phyloP scores from a whole-genome alignment of 768 basidiomycete genomes.

The Mrakia hoshinonis region DNA sequence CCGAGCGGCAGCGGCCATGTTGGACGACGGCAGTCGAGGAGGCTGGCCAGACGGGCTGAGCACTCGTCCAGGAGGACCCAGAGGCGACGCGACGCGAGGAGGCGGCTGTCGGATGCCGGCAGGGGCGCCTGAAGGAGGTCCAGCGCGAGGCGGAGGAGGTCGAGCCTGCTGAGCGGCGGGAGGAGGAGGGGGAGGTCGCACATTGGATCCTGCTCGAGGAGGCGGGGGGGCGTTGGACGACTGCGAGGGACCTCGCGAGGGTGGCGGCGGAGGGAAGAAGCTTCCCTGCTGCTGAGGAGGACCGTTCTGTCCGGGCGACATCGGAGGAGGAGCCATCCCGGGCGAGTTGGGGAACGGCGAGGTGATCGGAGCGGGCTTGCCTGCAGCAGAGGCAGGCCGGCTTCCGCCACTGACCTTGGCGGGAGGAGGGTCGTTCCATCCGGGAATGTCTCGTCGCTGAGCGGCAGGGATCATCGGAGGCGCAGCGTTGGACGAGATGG shows the following conservation, averaged over 20 bases:
- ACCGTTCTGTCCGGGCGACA: slow-evolving; percentile 20
- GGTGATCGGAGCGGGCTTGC: slow-evolving; percentile 65
- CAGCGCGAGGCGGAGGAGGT: slow-evolving; percentile 35
- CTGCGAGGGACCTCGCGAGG: background rate
- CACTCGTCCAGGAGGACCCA: slow-evolving; percentile 33
- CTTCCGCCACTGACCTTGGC: slow-evolving; percentile 45
- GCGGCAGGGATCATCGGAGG: slow-evolving; percentile 53
- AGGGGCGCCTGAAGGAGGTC: slow-evolving; percentile 13
- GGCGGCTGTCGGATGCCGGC: slow-evolving; percentile 36
- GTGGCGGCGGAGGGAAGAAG: slow-evolving; percentile 44
- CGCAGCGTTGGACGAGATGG: slow-evolving; percentile 31
- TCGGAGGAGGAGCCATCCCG: slow-evolving; percentile 33
- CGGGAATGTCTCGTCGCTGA: slow-evolving; percentile 55
- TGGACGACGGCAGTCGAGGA: slow-evolving; percentile 37
- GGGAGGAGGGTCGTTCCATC: slow-evolving; percentile 85
- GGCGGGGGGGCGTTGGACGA: slow-evolving; percentile 34
- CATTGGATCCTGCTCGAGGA: slow-evolving; percentile 32
- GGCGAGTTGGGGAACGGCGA: slow-evolving; percentile 74
- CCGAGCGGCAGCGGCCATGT: slow-evolving; percentile 32
- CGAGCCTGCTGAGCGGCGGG: background rate
- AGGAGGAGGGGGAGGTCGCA: slow-evolving; percentile 27
- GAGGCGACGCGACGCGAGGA: slow-evolving; percentile 41
- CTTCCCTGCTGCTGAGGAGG: slow-evolving; percentile 42
- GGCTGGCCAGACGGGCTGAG: slow-evolving; percentile 25
- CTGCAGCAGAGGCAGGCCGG: slow-evolving; percentile 47